Evolutionary conservation across 225 moss, liverwort and hornwort genomes (phyloP), one percentile per base, ranked within the genome.

Genomic region (Physcomitrellopsis africana): DNA sequence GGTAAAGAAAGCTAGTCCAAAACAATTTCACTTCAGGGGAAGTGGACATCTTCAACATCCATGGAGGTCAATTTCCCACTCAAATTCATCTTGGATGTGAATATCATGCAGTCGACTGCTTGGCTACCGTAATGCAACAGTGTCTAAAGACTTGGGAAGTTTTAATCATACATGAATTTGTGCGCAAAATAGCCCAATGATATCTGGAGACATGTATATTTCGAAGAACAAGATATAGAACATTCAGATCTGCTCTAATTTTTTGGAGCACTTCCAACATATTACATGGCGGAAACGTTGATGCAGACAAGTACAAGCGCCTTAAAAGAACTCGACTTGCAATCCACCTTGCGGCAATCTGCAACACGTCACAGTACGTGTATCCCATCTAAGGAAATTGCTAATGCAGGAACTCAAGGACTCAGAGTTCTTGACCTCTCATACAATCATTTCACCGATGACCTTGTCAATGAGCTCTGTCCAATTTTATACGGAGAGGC

Each of bases 381-480:
- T 65, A 42, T 54, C 69, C 64, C 68, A 54, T 42, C 46, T 7
- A 81, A 79, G 59, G 78, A 76, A 72, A 23, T 63, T 15, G 52
- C 41, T 26, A 60, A 59, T 19, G 68, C 32, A 37, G 32, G 72
- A 16, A 57, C 19, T 69, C 41, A 14, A 41, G 79, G 81, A 26
- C 78, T 82, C 48, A 59, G 26, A 42, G 76, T 60, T 53, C 76
- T 81, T 73, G 85, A 85, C 75, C 76, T 85, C 51, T 85, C 79
- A 65, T 48, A 72, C 42, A 85, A 76, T 60, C 81, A 81, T 23
- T 81, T 85, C 65, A 78, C 79, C 11, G 72, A 85, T 67, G 76
- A 81, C 42, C 81, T 85, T 69, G 81, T 72, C 75, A 65, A 85
- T 12, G 69, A 82, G 64, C 78, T 85, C 52, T 85, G 79, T 72